Conservation (phyloP, 805 yeast species). For the Phaffomyces opuntiae region DNA sequence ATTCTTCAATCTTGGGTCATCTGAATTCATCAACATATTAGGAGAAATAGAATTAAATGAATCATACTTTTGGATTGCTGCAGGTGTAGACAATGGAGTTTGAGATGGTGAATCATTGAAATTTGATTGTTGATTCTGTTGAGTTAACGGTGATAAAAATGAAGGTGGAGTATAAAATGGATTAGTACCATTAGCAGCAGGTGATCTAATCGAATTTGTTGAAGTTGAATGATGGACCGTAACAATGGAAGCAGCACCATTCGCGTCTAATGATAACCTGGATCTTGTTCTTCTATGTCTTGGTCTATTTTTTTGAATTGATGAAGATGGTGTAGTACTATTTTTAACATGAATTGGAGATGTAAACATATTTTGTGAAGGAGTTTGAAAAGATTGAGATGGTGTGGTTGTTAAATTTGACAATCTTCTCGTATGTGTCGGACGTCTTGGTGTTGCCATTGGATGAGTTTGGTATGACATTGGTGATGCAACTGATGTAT, state of each 20-base stretch:
- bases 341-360: conserved; percentile 9
- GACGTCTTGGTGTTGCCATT: conserved; percentile 29
- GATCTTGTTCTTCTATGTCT: conserved; percentile 36
- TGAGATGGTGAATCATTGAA: conserved; percentile 11
- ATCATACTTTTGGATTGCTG: conserved; percentile 4
- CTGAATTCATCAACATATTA: conserved; percentile 15
- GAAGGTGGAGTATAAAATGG: conserved; percentile 44
- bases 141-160: conserved; percentile 32
- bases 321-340: conserved; percentile 10
- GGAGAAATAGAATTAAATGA: conserved; percentile 19
- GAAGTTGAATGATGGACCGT: conserved; percentile 17
- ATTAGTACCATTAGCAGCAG: conserved; percentile 29
- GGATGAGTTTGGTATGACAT: conserved; percentile 26
- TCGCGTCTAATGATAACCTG: conserved; percentile 31
- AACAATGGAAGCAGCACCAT: conserved; percentile 21
- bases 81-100: conserved; percentile 22
- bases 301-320: conserved; percentile 18
- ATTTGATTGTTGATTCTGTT: conserved; percentile 6
- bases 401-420: conserved; percentile 28
- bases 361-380: conserved; percentile 11
- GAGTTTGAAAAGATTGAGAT: conserved; percentile 20
- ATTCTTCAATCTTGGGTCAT: neutral
- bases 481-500: conserved; percentile 19
- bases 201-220: conserved; percentile 26
- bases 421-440: conserved; percentile 16